These are phyloP conservation scores for Hypoxylon sp. DNA, from an alignment of 2,329 filamentous ascomycete species.

Conservation along the genomic window DNA sequence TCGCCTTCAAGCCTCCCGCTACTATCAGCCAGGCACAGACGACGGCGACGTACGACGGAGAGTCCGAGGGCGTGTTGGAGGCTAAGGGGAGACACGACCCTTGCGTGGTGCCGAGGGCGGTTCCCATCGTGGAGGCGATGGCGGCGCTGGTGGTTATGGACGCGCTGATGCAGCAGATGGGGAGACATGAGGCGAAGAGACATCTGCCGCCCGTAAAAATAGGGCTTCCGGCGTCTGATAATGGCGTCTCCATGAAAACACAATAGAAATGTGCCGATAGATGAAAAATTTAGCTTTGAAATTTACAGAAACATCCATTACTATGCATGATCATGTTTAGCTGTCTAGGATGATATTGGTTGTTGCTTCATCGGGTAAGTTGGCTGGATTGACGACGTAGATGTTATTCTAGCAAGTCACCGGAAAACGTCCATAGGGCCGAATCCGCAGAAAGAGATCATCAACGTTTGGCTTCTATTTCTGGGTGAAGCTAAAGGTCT, in stretches of 20 bases:
- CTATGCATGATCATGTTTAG: neutral
- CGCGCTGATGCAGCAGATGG: conserved; percentile 85
- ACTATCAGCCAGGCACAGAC: conserved; percentile 91
- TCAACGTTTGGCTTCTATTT: too few relatives aligned
- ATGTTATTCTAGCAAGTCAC: too few relatives aligned
- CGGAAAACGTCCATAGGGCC: too few relatives aligned
- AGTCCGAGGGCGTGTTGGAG: conserved; percentile 78
- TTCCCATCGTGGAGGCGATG: conserved; percentile 94
- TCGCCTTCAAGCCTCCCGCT: conserved; percentile 94
- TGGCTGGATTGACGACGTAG: too few relatives aligned
- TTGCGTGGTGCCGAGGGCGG: conserved; percentile 88
- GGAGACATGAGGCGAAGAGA: conserved; percentile 62
- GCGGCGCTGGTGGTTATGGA: conserved; percentile 89
- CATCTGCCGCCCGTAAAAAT: conserved; percentile 58
- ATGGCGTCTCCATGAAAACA: conserved; percentile 48
- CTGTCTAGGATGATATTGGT: neutral
- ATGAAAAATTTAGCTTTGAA: conserved; percentile 2
- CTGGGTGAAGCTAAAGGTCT: too few relatives aligned
- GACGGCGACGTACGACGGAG: conserved; percentile 83
- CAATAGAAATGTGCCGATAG: conserved; percentile 21
- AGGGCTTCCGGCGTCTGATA: conserved; percentile 49
- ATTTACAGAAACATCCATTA: neutral
- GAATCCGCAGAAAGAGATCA: too few relatives aligned
- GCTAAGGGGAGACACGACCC: conserved; percentile 96
- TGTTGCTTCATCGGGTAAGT: neutral